Base-by-base conservation (phyloP, 345 rosid genomes). In the Eucalyptus pauciflora region DNA sequence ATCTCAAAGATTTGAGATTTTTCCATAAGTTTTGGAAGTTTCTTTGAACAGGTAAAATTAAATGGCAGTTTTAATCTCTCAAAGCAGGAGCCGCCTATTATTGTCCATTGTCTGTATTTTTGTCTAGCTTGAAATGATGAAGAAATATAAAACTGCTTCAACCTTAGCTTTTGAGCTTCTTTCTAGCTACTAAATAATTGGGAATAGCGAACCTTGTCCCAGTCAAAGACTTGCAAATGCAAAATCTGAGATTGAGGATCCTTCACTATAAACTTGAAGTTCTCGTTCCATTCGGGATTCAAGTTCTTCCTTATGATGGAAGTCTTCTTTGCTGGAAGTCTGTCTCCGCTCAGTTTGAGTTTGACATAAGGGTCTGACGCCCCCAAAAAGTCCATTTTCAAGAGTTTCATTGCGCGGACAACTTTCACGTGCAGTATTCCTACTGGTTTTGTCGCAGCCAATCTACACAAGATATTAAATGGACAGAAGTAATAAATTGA, bases 221-320 rank as follows among this genome's bases (percentile, higher is more conserved):
- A 94, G 56, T 95, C 96, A 86, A 88, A 92, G 71, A 91, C 93
- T 67, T 90, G 93, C 45, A 95, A 62, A 52, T 92, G 88, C 54
- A 95, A 91, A 79, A 90, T 90, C 91, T 94, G 95, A 91, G 93
- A 89, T 22, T 88, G 18, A 1, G 92, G 95, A 80, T 95, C 96
- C 89, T 92, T 95, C 67, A 93, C 93, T 15, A 88, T 50, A 37
- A 95, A 88, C 89, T 94, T 94, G 89, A 95, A 95, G 86, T 79
- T 85, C 89, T 95, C 96, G 12, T 95, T 95, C 94, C 95, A 95
- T 83, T 91, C 92, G 14, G 95, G 95, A 64, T 92, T 94, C 88
- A 95, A 90, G 89, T 90, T 94, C 85, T 88, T 95, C 89, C 89
- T 89, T 88, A 92, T 93, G 58, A 94, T 46, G 45, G 92, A 81